Evolutionary conservation across 306 rosid genomes (phyloP), one percentile per base, ranked within the genome.

Genomic region (Urtica urens): DNA sequence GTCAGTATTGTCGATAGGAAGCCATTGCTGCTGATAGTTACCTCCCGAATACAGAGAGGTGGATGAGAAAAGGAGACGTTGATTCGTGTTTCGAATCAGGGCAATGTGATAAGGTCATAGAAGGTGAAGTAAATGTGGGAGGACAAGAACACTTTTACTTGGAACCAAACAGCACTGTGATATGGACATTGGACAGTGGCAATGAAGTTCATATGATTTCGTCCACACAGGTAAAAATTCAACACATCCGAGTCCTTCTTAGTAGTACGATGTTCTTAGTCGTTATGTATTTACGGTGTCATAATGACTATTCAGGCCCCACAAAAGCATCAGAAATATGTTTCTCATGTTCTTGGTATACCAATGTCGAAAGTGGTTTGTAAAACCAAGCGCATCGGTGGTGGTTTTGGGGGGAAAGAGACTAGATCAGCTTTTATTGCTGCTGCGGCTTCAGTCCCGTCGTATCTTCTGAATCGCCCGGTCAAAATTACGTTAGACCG

Each of bases 351-450:
- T 68, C 93, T 83, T 59, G 93, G 82, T 46, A 76, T 88, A 66
- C 93, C 95, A 59, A 74, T 88, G 95, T 83, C 93, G 40, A 88
- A 76, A 49, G 96, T 88, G 30, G 88, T 88, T 55, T 88, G 96
- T 73, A 88, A 70, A 83, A 88, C 90, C 53, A 88, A 88, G 73
- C 72, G 95, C 51, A 76, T 88, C 55, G 96, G 96, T 35, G 96
- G 96, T 65, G 96, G 95, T 55, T 88, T 88, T 70, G 96, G 96
- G 18, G 95, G 96, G 27, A 88, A 88, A 78, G 96, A 88, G 81
- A 88, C 96, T 44, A 81, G 95, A 65, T 72, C 95, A 21, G 86
- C 93, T 57, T 54, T 74, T 51, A n/a, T 81, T 68, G 76, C 93
- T 70, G 95, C 95, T 9, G 96, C 75, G 10, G 96, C 88, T 60